phyloP scores from a whole-genome alignment of 2,329 filamentous ascomycete species.

The Ceratocystis cubensis region DNA sequence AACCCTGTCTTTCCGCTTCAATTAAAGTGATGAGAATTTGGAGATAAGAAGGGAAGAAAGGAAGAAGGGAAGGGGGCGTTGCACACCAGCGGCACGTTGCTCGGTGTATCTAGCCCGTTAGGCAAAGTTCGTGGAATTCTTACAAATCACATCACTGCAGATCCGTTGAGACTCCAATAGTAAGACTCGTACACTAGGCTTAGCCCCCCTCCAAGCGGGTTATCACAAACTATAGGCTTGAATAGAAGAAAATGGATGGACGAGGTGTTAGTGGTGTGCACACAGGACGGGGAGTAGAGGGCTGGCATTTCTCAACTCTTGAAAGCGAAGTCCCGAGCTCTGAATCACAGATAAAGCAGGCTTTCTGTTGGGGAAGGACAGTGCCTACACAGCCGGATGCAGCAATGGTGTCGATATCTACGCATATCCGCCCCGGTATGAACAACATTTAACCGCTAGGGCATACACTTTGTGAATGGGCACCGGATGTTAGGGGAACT shows the following conservation, averaged over 20 bases:
- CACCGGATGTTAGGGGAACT: neutral
- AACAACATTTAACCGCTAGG: neutral
- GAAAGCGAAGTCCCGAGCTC: neutral
- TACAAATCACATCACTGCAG: neutral
- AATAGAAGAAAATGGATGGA: neutral
- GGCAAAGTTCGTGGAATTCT: neutral
- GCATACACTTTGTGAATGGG: neutral
- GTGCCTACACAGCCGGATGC: neutral
- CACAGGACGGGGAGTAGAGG: neutral
- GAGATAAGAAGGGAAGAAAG: neutral
- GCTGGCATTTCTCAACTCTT: neutral
- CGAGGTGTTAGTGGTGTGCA: too few species aligned
- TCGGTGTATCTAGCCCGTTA: neutral
- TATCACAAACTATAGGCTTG: neutral
- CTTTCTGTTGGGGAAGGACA: neutral
- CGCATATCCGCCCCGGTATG: neutral
- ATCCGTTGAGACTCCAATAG: neutral
- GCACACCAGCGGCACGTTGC: neutral
- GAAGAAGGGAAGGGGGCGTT: neutral
- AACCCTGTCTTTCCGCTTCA: too few species aligned
- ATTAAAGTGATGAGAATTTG: slow-evolving; percentile 1
- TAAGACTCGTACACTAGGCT: neutral
- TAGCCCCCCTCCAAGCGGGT: neutral
- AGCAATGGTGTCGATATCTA: neutral
- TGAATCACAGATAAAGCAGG: neutral